These are phyloP conservation scores for Aspergillus vadensis DNA, from an alignment of 2,329 filamentous ascomycete species.

Conservation along the genomic window DNA sequence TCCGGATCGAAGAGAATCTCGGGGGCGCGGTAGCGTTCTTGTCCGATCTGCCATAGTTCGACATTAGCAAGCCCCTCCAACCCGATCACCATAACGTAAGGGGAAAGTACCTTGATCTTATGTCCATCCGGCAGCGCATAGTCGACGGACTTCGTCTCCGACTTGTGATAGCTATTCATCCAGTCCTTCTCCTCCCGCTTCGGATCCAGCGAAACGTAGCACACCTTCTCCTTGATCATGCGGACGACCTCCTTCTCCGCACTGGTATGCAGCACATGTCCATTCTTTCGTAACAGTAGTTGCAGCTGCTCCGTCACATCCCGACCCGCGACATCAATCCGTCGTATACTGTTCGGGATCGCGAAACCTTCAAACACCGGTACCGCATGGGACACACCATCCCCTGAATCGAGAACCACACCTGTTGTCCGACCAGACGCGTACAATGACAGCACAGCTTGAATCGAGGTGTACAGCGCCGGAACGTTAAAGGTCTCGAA, in stretches of 20 bases:
- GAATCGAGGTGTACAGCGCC: conserved; percentile 93
- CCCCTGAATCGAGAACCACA: conserved; percentile 91
- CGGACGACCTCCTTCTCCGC: conserved; percentile 99
- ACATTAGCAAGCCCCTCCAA: not conserved
- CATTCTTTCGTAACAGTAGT: conserved; percentile 83
- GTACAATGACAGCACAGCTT: conserved; percentile 94
- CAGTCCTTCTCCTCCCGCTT: conserved; percentile 96
- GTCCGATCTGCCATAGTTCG: conserved; percentile 65
- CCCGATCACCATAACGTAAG: not conserved
- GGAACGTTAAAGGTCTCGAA: conserved; percentile 99
- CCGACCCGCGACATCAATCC: conserved; percentile 93
- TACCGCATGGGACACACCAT: conserved; percentile 95
- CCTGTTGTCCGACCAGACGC: conserved; percentile 94
- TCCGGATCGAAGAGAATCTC: conserved; percentile 98
- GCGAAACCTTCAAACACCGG: conserved; percentile 98
- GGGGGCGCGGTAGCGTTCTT: conserved; percentile 91
- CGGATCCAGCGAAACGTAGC: conserved; percentile 88
- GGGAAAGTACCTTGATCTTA: conserved; percentile 72
- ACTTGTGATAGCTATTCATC: conserved; percentile 69
- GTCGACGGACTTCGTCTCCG: conserved; percentile 77
- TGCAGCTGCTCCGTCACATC: conserved; percentile 97
- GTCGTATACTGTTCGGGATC: conserved; percentile 89
- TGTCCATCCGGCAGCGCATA: conserved; percentile 91
- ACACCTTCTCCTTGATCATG: conserved; percentile 91
- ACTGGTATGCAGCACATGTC: conserved; percentile 94